Conservation (phyloP, 805 yeast genomes). For the Maudiozyma pseudohumilis region DNA sequence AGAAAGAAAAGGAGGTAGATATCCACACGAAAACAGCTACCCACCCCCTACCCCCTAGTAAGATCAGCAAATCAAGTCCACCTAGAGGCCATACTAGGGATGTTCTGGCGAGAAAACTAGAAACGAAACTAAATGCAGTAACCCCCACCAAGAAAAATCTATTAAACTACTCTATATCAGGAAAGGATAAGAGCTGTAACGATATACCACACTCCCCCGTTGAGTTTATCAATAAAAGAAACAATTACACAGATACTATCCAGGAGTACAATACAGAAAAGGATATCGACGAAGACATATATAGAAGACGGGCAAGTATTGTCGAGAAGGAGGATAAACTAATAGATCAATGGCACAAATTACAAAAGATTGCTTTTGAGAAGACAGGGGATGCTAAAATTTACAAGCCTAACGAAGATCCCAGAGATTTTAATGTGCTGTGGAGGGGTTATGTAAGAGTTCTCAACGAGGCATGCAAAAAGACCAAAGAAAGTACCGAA, state of each 20-base stretch:
- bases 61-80: too few relatives aligned
- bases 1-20: too few relatives aligned
- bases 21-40: too few relatives aligned
- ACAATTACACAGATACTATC: not conserved
- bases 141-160: too few relatives aligned
- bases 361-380: conserved; percentile 37
- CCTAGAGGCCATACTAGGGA: too few relatives aligned
- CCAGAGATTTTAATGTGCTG: conserved; percentile 30
- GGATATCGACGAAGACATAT: conserved; percentile 2
- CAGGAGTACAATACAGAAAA: conserved; percentile 1
- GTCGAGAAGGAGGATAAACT: conserved; percentile 5
- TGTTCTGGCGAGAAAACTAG: too few relatives aligned
- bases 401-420: conserved; percentile 17
- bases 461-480: conserved; percentile 7
- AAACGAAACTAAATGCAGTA: too few relatives aligned
- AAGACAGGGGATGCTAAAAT: conserved; percentile 32
- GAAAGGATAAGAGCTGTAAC: too few relatives aligned
- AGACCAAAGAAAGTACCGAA: conserved; percentile 7
- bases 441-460: conserved; percentile 34
- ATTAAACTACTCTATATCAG: too few relatives aligned
- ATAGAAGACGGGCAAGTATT: conserved; percentile 2
- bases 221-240: conserved; percentile 2
- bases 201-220: not conserved
- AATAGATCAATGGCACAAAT: conserved; percentile 15
- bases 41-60: too few relatives aligned